Evolutionary conservation across 2,329 filamentous ascomycete genomes (phyloP).

Genomic region (Diaporthe citrichinensis): DNA sequence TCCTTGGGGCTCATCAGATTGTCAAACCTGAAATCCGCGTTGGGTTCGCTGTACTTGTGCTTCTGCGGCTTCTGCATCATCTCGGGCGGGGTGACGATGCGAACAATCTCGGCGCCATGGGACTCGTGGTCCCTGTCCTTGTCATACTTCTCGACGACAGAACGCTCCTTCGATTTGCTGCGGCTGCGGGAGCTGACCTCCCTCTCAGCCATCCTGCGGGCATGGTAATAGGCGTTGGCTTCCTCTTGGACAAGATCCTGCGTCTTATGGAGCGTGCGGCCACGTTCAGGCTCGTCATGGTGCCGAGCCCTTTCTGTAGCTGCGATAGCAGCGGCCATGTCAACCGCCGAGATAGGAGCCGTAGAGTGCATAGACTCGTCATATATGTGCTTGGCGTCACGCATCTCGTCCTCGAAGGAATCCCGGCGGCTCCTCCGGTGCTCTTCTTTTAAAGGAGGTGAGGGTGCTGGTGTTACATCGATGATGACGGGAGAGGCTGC

Average conservation of each 20-base stretch:
- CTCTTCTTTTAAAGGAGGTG: constrained; percentile 43
- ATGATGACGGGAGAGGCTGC: constrained; percentile 39
- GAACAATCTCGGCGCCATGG: constrained; percentile 47
- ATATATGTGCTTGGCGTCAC: constrained; percentile 60
- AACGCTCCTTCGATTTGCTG: constrained; percentile 64
- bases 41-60: constrained; percentile 67
- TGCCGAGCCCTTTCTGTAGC: constrained; percentile 54
- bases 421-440: constrained; percentile 64
- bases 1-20: constrained; percentile 70
- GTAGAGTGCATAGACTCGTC: constrained; percentile 64
- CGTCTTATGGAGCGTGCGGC: constrained; percentile 47
- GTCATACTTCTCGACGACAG: constrained; percentile 70
- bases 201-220: constrained; percentile 67
- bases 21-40: constrained; percentile 76
- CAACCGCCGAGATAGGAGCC: constrained; percentile 62
- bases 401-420: constrained; percentile 63
- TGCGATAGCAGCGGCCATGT: constrained; percentile 62
- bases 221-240: constrained; percentile 71
- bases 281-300: constrained; percentile 52
- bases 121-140: constrained; percentile 53
- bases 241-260: constrained; percentile 67
- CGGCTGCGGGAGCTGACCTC: constrained; percentile 68
- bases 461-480: constrained; percentile 40
- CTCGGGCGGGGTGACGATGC: constrained; percentile 69
- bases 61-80: constrained; percentile 61